A percentile compares a stretch with the other conserved stretches of the same genome.
Evolutionary conservation across 2,329 filamentous ascomycete species (phyloP).

Genomic region (Botrytis porri): DNA sequence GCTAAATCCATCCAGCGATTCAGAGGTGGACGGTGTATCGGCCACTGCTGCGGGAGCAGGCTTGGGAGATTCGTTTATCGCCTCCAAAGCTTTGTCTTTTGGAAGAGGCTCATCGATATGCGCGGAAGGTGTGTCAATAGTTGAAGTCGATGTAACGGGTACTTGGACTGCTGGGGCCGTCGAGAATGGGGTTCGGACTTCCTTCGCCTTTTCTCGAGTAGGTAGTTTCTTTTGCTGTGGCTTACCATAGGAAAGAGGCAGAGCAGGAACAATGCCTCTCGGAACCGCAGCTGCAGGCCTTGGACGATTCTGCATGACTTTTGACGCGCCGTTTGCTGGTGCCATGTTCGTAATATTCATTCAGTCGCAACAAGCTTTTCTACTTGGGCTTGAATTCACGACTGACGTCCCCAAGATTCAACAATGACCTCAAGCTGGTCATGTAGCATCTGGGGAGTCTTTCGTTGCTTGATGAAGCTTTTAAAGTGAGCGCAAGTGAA

Average conservation of each 20-base stretch:
- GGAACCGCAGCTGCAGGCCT: conserved; percentile 30
- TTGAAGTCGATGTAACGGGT: conserved; percentile 21
- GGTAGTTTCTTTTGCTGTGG: conserved; percentile 34
- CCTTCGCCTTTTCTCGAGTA: conserved; percentile 29
- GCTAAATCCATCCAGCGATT: conserved; percentile 7
- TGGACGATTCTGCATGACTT: conserved; percentile 34
- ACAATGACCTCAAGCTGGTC: conserved; percentile 34
- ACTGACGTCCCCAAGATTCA: conserved; percentile 41
- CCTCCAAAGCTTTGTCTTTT: conserved; percentile 21
- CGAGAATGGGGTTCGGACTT: conserved; percentile 23
- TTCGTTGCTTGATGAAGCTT: conserved; percentile 7
- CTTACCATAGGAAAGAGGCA: conserved; percentile 38
- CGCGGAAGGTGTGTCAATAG: conserved; percentile 9
- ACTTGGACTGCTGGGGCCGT: conserved; percentile 20
- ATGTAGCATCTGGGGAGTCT: conserved; percentile 22
- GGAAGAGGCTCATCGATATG: conserved; percentile 24
- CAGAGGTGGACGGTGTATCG: neutral
- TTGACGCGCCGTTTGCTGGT: conserved; percentile 32
- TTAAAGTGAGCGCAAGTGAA: conserved; percentile 16
- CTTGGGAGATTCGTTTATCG: conserved; percentile 18
- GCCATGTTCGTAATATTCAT: conserved; percentile 31
- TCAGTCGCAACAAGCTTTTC: conserved; percentile 11
- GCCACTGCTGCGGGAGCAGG: conserved; percentile 9
- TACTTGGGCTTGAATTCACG: conserved; percentile 22
- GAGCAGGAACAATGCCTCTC: conserved; percentile 36